A percentile compares a stretch with the other conserved stretches of the same genome.
These are phyloP conservation scores for Aspergillus olivimuriae DNA, from an alignment of 495 filamentous ascomycete genomes.

Conservation along the genomic window DNA sequence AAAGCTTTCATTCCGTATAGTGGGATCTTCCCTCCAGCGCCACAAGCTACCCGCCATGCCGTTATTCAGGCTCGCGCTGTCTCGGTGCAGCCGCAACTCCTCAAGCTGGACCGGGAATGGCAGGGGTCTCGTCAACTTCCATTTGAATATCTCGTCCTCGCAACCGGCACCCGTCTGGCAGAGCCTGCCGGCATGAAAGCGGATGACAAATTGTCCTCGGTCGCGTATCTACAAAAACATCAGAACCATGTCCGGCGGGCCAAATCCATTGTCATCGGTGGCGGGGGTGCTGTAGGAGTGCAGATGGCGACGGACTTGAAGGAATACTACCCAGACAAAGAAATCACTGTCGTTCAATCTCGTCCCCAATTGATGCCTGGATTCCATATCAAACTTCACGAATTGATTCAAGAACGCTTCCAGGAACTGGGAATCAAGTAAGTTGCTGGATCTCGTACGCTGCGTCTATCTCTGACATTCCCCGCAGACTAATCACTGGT, in stretches of 20 bases:
- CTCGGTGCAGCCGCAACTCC: slow-evolving; percentile 28
- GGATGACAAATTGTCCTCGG: slow-evolving; percentile 39
- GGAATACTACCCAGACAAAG: slow-evolving; percentile 50
- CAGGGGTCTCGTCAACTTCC: slow-evolving; percentile 33
- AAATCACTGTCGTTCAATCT: slow-evolving; percentile 53
- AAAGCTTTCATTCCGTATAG: slow-evolving; percentile 52
- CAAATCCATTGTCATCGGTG: slow-evolving; percentile 47
- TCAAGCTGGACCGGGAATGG: slow-evolving; percentile 44
- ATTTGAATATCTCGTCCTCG: slow-evolving; percentile 42
- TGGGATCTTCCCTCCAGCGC: slow-evolving; percentile 26
- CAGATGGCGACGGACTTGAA: slow-evolving; percentile 57
- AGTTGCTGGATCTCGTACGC: neutral
- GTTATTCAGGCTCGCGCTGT: slow-evolving; percentile 39
- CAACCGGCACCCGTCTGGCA: slow-evolving; percentile 41
- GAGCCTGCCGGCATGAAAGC: slow-evolving; percentile 40
- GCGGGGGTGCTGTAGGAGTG: slow-evolving; percentile 56
- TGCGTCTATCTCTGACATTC: neutral
- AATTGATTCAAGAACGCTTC: slow-evolving; percentile 36
- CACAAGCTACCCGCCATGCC: slow-evolving; percentile 27
- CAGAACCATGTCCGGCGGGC: slow-evolving; percentile 29
- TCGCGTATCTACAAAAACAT: slow-evolving; percentile 34
- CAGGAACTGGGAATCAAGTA: slow-evolving; percentile 32
- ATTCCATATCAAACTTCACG: slow-evolving; percentile 46
- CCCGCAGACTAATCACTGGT: slow-evolving; percentile 25
- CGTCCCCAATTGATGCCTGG: slow-evolving; percentile 43